Evolutionary conservation across 352 stramenopile species (phyloP), one percentile per base, ranked within the genome.

Genomic region (Poterioochromonas sp.): DNA sequence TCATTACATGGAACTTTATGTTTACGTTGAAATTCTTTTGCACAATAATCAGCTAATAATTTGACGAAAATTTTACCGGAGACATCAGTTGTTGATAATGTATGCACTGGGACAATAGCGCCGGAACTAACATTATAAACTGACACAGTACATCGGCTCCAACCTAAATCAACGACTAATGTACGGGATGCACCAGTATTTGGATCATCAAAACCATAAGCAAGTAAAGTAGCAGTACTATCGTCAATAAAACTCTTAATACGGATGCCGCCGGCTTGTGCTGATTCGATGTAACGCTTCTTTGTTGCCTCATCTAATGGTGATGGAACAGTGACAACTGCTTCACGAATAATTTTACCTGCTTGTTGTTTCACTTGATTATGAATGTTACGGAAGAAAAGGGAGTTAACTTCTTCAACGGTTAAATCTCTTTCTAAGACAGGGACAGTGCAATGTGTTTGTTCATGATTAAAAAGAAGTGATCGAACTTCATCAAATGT

Each of bases 361-460:
- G 40, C 65, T 74, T 74, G 65, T 74, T 74, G 65, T 37, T 74
- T 74, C 22, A 74, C 40, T 74, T 74, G 65, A 54, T 74, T 74
- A n/a, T 74, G 65, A n/a, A 74, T 54, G 53, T 74, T 51, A 40
- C 65, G 37, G 41, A 74, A 74, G 65, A 74, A 74, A 39, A 34
- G 65, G 11, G 65, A 58, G 5, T 18, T 35, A n/a, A 74, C 0
- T n/a, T 74, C 65, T 40, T 58, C 5, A 3, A 74, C 40, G 12
- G 65, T 40, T 3, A 74, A 20, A 2, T 54, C 41, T 39, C 29
- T 51, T 5, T 74, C 65, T 39, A 74, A 54, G 1, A 74, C 5
- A 26, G 65, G 65, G 1, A 74, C 40, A n/a, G 5, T 1, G 37
- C 51, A 34, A 39, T 3, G 1, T 8, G 1, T 35, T 1, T 35